phyloP scores from a whole-genome alignment of 2,329 filamentous ascomycete species.

The Huntiella savannae region DNA sequence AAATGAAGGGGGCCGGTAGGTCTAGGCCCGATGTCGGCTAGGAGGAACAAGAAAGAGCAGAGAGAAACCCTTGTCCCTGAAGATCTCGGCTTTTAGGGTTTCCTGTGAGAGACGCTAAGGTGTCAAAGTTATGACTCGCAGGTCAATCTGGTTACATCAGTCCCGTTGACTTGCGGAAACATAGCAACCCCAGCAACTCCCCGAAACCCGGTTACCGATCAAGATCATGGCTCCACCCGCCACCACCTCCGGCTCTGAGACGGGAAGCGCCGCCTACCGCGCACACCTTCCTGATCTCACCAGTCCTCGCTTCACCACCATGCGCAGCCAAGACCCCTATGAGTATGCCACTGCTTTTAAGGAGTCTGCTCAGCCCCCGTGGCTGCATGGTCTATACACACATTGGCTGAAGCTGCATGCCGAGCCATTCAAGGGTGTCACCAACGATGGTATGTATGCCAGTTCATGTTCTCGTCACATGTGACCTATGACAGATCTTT shows the following conservation, averaged over 20 bases:
- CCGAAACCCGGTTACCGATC: too few relatives aligned
- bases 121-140: too few relatives aligned
- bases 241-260: neutral
- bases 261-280: slow-evolving; percentile 10
- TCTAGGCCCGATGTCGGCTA: too few relatives aligned
- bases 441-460: slow-evolving; percentile 36
- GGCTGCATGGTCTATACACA: slow-evolving; percentile 41
- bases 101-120: too few relatives aligned
- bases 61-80: too few relatives aligned
- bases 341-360: slow-evolving; percentile 44
- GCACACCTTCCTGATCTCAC: slow-evolving; percentile 36
- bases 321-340: slow-evolving; percentile 42
- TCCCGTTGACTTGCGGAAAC: too few relatives aligned
- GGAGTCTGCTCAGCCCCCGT: slow-evolving; percentile 39
- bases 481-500: neutral
- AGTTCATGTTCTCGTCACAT: slow-evolving; percentile 3
- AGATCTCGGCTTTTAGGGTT: too few relatives aligned
- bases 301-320: slow-evolving; percentile 40
- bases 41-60: too few relatives aligned
- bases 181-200: too few relatives aligned
- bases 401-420: slow-evolving; percentile 39
- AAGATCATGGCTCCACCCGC: neutral
- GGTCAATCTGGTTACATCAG: too few relatives aligned
- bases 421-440: slow-evolving; percentile 54
- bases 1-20: too few relatives aligned